A percentile compares a stretch with the other conserved stretches of the same genome.
phyloP scores from a whole-genome alignment of 2,329 filamentous ascomycete genomes.

The Fusarium sp. region DNA sequence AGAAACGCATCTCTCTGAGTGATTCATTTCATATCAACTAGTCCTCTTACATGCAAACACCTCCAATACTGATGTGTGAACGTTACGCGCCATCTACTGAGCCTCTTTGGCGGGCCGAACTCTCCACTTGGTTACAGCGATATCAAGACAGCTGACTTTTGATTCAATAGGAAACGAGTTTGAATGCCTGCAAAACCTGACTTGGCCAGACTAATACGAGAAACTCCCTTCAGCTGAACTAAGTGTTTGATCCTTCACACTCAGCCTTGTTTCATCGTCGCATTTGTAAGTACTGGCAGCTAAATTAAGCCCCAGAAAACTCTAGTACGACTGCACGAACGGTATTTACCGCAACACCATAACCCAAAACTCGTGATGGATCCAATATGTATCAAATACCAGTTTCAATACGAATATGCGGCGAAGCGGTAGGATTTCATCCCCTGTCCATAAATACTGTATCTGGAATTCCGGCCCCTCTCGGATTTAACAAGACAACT shows the following conservation, averaged over 20 bases:
- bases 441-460: background rate
- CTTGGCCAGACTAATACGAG: constrained; percentile 5
- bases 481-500: constrained; percentile 23
- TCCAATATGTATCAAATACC: background rate
- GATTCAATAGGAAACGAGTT: background rate
- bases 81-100: background rate
- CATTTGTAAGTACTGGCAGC: background rate
- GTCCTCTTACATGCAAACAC: background rate
- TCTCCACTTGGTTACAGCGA: constrained; percentile 9
- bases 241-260: background rate
- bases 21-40: background rate
- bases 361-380: background rate
- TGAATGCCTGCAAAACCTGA: background rate
- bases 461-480: background rate
- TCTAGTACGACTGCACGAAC: background rate
- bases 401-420: background rate
- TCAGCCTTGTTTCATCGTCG: background rate
- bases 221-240: constrained; percentile 4
- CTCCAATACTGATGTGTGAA: background rate
- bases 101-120: background rate
- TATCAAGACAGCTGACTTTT: background rate
- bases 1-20: background rate
- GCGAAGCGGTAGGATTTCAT: constrained; percentile 5
- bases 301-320: constrained; percentile 7
- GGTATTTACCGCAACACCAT: background rate